Base-by-base conservation (phyloP, 139 green algal genomes). In the Chlamydomonas sphaeroides region DNA sequence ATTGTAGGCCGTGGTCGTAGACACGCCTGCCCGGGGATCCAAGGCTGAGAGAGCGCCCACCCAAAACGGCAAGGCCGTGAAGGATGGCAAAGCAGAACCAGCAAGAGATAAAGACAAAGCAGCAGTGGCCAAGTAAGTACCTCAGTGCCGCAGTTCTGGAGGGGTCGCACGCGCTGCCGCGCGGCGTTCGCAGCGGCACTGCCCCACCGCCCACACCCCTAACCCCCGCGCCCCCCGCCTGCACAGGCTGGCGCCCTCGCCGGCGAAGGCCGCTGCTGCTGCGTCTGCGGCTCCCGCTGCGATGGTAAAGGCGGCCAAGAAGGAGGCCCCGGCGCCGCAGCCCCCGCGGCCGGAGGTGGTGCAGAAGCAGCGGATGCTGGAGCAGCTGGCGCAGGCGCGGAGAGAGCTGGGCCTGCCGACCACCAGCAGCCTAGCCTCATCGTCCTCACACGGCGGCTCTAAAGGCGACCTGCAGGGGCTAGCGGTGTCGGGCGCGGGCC, bases 281-380 rank as follows among this genome's bases (percentile, higher is more conserved):
- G 56, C 56, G 17, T 8, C 56, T 8, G 48, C 71, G 41, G 38
- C 33, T 25, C 26, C 51, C n/a, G n/a, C n/a, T n/a, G n/a, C n/a
- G n/a, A n/a, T n/a, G n/a, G n/a, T n/a, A n/a, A n/a, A n/a, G 35
- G 48, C 38, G 21, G 30, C 38, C 51, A 69, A 83, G 66, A 79
- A 80, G 67, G 74, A 88, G 42, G 74, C 78, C 15, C 41, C 68
- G 28, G 36, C 38, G 17, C 15, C 25, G 41, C 62, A 74, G 32
- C 84, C 65, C 36, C 70, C 48, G 71, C 78, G 45, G 11, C 53
- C 57, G 35, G 61, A 79, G 67, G 61, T 72, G 36, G 48, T 51
- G 25, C 57, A 79, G 4, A 87, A 84, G 49, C 56, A 85, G 66
- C 79, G 89, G 85, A 65, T 92, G 23, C 72, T 67, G 7, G 85